Percentiles rank a stretch among this genome's conserved stretches.
phyloP scores from a whole-genome alignment of 2,329 filamentous ascomycete species.

The Pestalotiopsis sp. region DNA sequence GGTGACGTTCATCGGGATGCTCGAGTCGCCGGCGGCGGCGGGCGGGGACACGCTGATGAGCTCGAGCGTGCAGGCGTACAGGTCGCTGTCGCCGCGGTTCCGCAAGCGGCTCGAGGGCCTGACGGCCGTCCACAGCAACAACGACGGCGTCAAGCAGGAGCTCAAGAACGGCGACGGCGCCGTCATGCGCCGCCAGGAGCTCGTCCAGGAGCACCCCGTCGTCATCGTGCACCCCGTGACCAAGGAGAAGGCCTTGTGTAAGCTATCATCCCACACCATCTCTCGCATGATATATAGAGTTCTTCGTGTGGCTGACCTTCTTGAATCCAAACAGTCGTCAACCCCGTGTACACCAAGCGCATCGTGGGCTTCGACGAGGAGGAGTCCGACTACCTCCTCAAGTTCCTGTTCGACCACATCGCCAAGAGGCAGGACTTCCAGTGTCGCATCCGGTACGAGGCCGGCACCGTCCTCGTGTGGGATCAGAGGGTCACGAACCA shows the following conservation, averaged over 20 bases:
- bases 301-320: background rate
- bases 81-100: conserved; percentile 65
- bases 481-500: background rate
- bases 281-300: too few species aligned
- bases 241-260: conserved; percentile 68
- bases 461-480: background rate
- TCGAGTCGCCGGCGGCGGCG: conserved; percentile 25
- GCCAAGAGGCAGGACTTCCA: conserved; percentile 34
- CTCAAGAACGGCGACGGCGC: conserved; percentile 46
- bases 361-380: conserved; percentile 71
- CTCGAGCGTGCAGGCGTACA: conserved; percentile 27
- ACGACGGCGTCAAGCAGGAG: conserved; percentile 45
- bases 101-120: conserved; percentile 66
- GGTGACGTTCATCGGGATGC: conserved; percentile 28
- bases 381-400: conserved; percentile 66
- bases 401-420: conserved; percentile 70
- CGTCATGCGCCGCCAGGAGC: conserved; percentile 62
- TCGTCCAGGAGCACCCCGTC: conserved; percentile 63
- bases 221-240: conserved; percentile 69
- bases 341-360: conserved; percentile 61
- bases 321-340: too few species aligned
- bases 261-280: background rate
- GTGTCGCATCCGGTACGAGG: background rate
- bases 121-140: conserved; percentile 66
- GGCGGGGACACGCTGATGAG: conserved; percentile 27